phyloP scores from a whole-genome alignment of 352 stramenopile species.

The Vaucheria bursata region DNA sequence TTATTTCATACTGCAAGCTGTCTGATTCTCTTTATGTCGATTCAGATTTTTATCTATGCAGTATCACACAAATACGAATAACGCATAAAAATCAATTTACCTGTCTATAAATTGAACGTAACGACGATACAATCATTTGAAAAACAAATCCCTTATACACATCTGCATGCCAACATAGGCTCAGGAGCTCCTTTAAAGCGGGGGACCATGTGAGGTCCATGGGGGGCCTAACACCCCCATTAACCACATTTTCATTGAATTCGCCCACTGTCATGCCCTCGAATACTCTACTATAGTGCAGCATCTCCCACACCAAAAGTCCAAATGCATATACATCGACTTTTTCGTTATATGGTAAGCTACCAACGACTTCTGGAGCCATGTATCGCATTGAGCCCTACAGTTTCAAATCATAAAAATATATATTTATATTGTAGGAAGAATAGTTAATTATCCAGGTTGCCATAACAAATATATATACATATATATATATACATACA shows the following conservation, averaged over 20 bases:
- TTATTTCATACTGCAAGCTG: too few relatives aligned
- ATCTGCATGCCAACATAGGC: slow-evolving; percentile 40
- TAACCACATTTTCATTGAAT: slow-evolving; percentile 35
- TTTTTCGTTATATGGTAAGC: slow-evolving; percentile 39
- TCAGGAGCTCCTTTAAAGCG: slow-evolving; percentile 33
- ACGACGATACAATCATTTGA: slow-evolving; percentile 10
- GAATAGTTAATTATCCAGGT: neutral
- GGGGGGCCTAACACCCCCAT: slow-evolving; percentile 20
- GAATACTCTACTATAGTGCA: slow-evolving; percentile 33
- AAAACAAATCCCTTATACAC: slow-evolving; percentile 36
- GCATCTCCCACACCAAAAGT: slow-evolving; percentile 44
- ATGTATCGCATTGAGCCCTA: slow-evolving; percentile 43
- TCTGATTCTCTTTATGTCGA: too few relatives aligned
- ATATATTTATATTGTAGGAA: too few relatives aligned
- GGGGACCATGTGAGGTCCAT: slow-evolving; percentile 28
- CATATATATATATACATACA: too few relatives aligned
- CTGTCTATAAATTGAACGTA: slow-evolving; percentile 17
- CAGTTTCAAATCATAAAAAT: too few relatives aligned
- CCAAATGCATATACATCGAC: slow-evolving; percentile 44
- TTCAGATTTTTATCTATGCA: too few relatives aligned
- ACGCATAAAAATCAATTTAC: too few relatives aligned
- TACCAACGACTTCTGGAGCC: slow-evolving; percentile 43
- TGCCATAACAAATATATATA: neutral
- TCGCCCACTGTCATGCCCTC: slow-evolving; percentile 34
- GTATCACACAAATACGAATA: too few relatives aligned